A percentile compares a stretch with the other conserved stretches of the same genome.
These are phyloP conservation scores for Fusarium sp. DNA, from an alignment of 2,329 filamentous ascomycete species.

Conservation along the genomic window DNA sequence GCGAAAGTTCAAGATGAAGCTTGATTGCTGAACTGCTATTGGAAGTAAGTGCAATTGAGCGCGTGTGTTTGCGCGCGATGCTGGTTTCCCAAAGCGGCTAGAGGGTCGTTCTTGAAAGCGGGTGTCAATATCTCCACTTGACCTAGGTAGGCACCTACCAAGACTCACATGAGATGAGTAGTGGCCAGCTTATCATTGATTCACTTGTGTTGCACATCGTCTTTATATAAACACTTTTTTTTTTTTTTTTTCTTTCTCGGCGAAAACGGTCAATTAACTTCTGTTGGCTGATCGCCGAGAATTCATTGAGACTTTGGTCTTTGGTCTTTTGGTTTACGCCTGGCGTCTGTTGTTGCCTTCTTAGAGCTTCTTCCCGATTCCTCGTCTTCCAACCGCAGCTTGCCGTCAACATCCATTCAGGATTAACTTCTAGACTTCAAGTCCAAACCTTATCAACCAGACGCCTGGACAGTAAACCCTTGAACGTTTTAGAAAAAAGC, in stretches of 20 bases:
- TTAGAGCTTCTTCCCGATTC: slow-evolving; percentile 18
- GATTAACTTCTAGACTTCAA: neutral
- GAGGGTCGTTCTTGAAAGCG: neutral
- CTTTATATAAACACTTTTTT: neutral
- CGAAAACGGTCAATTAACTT: neutral
- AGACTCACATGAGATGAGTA: slow-evolving; percentile 17
- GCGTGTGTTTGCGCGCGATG: slow-evolving; percentile 19
- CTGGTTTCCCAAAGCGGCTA: slow-evolving; percentile 3
- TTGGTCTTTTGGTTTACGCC: neutral
- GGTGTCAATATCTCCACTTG: neutral
- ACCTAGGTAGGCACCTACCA: neutral
- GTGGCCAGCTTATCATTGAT: slow-evolving; percentile 1
- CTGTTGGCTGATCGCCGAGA: neutral
- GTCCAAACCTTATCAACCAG: neutral
- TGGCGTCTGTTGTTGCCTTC: neutral
- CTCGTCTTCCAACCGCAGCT: slow-evolving; percentile 6
- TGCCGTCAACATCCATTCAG: slow-evolving; percentile 2
- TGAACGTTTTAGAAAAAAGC: neutral
- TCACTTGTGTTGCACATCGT: neutral
- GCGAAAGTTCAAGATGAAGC: slow-evolving; percentile 31
- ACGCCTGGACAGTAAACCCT: neutral
- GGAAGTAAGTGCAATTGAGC: slow-evolving; percentile 2
- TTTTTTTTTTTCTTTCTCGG: neutral
- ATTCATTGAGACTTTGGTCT: neutral
- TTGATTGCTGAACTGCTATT: slow-evolving; percentile 7